phyloP scores from a whole-genome alignment of 768 basidiomycete genomes.

The Serendipita vermifera region DNA sequence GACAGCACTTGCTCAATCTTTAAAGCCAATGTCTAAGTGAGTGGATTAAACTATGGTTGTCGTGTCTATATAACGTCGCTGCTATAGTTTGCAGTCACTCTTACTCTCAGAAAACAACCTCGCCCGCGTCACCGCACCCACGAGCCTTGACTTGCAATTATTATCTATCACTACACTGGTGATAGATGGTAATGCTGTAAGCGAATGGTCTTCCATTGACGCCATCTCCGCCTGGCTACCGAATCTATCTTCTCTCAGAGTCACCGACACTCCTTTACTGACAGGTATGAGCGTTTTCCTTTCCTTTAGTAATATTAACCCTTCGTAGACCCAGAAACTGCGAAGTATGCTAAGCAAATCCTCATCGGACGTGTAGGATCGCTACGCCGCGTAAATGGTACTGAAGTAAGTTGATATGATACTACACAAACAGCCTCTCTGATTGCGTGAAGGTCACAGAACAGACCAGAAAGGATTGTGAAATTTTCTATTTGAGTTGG shows the following conservation, averaged over 20 bases:
- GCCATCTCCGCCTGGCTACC: conserved; percentile 59
- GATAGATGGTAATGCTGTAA: conserved; percentile 47
- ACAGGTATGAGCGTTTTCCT: conserved; percentile 30
- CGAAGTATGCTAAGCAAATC: conserved; percentile 40
- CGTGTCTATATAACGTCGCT: conserved; percentile 13
- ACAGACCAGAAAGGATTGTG: conserved; percentile 65
- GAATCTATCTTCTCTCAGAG: conserved; percentile 41
- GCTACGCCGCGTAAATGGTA: conserved; percentile 49
- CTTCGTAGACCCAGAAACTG: conserved; percentile 26
- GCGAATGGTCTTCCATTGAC: conserved; percentile 51
- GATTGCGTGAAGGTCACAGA: conserved; percentile 40
- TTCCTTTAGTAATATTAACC: neutral
- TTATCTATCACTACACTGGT: conserved; percentile 32
- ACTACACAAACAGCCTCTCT: conserved; percentile 9
- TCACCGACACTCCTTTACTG: conserved; percentile 52
- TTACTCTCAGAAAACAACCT: conserved; percentile 54
- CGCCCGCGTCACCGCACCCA: conserved; percentile 30
- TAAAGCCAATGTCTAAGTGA: conserved; percentile 14
- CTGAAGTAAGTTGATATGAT: conserved; percentile 35
- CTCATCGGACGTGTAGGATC: conserved; percentile 55
- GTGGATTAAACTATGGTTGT: neutral
- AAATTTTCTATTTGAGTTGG: conserved; percentile 67
- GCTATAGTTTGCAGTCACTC: conserved; percentile 45
- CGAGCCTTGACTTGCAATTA: conserved; percentile 22
- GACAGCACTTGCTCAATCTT: conserved; percentile 9